Base-by-base conservation (phyloP, 1,284 basidiomycete genomes). In the Gomphus bonarii region DNA sequence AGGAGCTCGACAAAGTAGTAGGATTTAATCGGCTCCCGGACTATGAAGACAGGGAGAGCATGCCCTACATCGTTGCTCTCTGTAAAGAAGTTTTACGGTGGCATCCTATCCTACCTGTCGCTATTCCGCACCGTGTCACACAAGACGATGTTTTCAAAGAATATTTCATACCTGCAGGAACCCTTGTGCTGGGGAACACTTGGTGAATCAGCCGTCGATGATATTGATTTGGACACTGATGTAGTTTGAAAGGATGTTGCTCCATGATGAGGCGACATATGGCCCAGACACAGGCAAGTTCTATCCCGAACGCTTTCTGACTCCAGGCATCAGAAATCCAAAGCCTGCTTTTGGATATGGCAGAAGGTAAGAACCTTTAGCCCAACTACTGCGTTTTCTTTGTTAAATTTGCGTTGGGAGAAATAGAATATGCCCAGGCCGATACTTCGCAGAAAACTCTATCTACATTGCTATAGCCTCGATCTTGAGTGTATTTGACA, bases 91-190 rank as follows among this genome's bases (percentile, higher is more conserved):
- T 25, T 25, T 47, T 25, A 22, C 53, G 78, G 50, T 80, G 78
- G 77, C 73, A 73, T 59, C 76, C 78, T 20, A 73, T 75, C 28
- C 72, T 75, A 25, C 77, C 78, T 11, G 31, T 65, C 12, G 64
- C 58, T 3, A 50, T 69, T 3, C 68, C 70, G 7, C 72, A 73
- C 59, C 54, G 59, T 31, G 55, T 64, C 6, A 63, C 57, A 2
- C 50, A 61, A 18, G 71, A 70, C 14, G 70, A 25, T 4, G 25
- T 25, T 4, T 25, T 25, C 25, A 25, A 25, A 25, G 25, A 25
- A 3, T 25, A 25, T 44, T 63, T 62, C 16, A 69, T 74, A 33
- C 72, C 72, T 1, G 64, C 63, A 8, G 69, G 67, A 28, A 59
- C 69, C 25, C 30, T 66, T 1, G 58, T 71, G 7, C 36, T 68